Evolutionary conservation across 148 eudicot species (phyloP), one percentile per base, ranked within the genome.

Genomic region (Limonium bicolor): DNA sequence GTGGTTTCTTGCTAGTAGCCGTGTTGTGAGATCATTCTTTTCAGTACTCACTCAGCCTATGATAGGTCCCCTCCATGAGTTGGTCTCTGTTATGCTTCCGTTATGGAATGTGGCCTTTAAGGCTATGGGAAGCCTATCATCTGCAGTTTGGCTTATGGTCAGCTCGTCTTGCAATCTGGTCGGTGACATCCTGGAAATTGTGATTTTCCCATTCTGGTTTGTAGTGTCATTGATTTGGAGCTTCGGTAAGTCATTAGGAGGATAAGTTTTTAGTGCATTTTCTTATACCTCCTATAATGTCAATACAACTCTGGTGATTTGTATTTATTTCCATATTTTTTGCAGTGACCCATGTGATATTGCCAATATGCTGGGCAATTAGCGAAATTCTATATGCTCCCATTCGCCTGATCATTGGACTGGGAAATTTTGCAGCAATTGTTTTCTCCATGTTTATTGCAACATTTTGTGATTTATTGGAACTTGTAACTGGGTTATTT

Each of bases 341-440:
- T 77, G 82, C 77, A 90, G 99, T 72, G 6, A 61, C 54, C 32
- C 56, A 58, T 7, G 41, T 82, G 37, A 17, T 87, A 59, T 74
- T 66, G 62, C 96, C 96, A 3, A 44, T 84, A 27, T 66, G 80
- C 67, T 78, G 92, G 95, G 61, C 74, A 51, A 30, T 68, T 27
- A 66, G 75, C 69, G 93, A 80, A 61, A 20, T 84, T 29, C 58
- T 81, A 6, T 77, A 73, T 69, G 78, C 87, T 52, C 99, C 99
- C 18, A 29, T 84, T 14, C 87, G 93, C 48, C 51, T 90, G 38
- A 50, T 78, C 34, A 55, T 69, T 51, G 85, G 70, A 32, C 38
- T 81, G 46, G 57, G 64, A 47, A 71, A 62, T 54, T 53, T 60
- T 33, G 33, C 73, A 50, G 59, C 70, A 13, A 68, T 47, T 58